These are phyloP conservation scores for Vigna angularis DNA, from an alignment of 306 rosid genomes.

Conservation along the genomic window DNA sequence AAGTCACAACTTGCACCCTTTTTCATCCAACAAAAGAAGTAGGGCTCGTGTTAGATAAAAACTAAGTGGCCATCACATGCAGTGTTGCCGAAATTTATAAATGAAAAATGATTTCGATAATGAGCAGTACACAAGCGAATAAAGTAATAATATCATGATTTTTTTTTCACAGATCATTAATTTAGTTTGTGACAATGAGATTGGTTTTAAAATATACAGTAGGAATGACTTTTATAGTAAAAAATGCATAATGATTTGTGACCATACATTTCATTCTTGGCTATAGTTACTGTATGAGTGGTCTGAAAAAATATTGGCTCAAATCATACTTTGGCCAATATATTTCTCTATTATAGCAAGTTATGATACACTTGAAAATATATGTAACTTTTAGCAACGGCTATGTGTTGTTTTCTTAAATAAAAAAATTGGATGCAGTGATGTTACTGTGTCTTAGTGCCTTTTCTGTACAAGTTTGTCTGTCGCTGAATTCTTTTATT, in stretches of 20 bases:
- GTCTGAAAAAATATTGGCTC: too few species aligned
- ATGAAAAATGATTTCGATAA: neutral
- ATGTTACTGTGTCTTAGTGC: neutral
- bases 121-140: neutral
- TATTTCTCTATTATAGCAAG: too few species aligned
- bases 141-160: neutral
- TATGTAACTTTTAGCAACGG: neutral
- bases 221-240: too few species aligned
- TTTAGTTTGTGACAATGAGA: too few species aligned
- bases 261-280: too few species aligned
- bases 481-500: neutral
- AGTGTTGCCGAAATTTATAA: neutral
- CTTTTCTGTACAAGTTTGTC: neutral
- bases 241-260: too few species aligned
- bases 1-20: neutral
- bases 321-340: too few species aligned
- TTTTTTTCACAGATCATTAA: neutral
- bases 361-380: neutral
- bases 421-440: neutral
- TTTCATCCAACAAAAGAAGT: neutral
- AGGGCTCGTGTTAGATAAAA: neutral
- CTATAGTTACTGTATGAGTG: too few species aligned
- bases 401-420: neutral
- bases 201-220: too few species aligned
- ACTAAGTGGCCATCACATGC: slow-evolving; percentile 20